Percentiles rank a stretch among this genome's conserved stretches.
Evolutionary conservation across 768 basidiomycete species (phyloP).

Genomic region (Russula sp.): DNA sequence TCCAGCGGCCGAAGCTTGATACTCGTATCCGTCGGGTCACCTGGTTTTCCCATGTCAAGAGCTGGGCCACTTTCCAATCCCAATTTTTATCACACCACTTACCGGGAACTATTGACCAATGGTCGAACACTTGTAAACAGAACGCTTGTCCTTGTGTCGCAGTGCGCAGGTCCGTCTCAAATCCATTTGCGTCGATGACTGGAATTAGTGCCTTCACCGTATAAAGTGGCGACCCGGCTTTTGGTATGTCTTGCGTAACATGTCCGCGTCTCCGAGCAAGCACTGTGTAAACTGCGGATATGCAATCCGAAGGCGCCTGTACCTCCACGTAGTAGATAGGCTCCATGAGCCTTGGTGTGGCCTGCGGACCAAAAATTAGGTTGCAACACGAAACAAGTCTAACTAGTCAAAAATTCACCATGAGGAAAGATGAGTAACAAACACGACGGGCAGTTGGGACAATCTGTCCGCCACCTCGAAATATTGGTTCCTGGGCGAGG

Average conservation of each 20-base stretch:
- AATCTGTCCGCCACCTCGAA: slow-evolving; percentile 96
- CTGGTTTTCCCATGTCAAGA: slow-evolving; percentile 34
- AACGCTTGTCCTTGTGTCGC: slow-evolving; percentile 99
- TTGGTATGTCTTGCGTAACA: slow-evolving; percentile 96
- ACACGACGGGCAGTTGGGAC: slow-evolving; percentile 98
- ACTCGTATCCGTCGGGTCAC: slow-evolving; percentile 96
- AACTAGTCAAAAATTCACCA: slow-evolving; percentile 50
- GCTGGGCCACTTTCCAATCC: not conserved
- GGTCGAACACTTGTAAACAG: slow-evolving; percentile 95
- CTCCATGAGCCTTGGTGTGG: slow-evolving; percentile 92
- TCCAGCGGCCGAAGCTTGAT: slow-evolving; percentile 96
- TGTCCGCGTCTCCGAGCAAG: slow-evolving; percentile 98
- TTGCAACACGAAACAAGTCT: not conserved
- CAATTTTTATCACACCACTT: slow-evolving; percentile 28
- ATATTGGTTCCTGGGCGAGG: slow-evolving; percentile 93
- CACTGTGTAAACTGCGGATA: slow-evolving; percentile 97
- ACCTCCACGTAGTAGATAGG: slow-evolving; percentile 99
- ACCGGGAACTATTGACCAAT: slow-evolving; percentile 99
- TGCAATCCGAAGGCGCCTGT: slow-evolving; percentile 98
- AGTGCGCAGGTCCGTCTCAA: slow-evolving; percentile 95
- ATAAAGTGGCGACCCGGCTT: slow-evolving; percentile 95
- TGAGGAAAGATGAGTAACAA: slow-evolving; percentile 98
- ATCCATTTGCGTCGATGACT: slow-evolving; percentile 97
- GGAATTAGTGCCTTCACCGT: slow-evolving; percentile 98
- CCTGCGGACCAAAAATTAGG: slow-evolving; percentile 40